A percentile compares a stretch with the other conserved stretches of the same genome.
phyloP scores from a whole-genome alignment of 2,329 filamentous ascomycete genomes.

The Lithohypha guttulata region DNA sequence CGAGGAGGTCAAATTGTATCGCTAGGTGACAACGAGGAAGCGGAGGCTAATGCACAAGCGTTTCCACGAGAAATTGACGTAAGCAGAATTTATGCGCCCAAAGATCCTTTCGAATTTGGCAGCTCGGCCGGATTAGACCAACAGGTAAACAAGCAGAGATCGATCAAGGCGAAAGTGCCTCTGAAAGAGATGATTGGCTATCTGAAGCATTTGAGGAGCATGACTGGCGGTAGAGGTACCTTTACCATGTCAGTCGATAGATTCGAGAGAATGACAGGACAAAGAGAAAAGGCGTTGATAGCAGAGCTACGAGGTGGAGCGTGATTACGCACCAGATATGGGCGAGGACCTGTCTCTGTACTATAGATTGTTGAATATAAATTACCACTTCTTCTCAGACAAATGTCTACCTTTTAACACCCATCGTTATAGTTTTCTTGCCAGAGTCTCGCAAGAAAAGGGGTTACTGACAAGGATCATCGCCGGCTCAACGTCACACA shows the following conservation, averaged over 20 bases:
- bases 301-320: constrained; percentile 31
- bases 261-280: constrained; percentile 56
- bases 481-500: neutral
- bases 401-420: neutral
- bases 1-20: constrained; percentile 65
- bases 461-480: neutral
- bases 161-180: constrained; percentile 77
- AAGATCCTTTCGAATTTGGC: constrained; percentile 60
- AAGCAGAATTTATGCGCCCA: constrained; percentile 70
- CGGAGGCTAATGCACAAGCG: constrained; percentile 23
- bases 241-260: constrained; percentile 65
- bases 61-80: constrained; percentile 49
- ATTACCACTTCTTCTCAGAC: neutral
- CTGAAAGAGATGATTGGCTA: constrained; percentile 97
- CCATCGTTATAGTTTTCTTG: neutral
- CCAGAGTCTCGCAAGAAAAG: neutral
- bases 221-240: constrained; percentile 74
- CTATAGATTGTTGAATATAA: neutral
- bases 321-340: neutral
- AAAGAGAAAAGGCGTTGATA: constrained; percentile 48
- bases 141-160: constrained; percentile 37
- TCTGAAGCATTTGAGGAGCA: constrained; percentile 72
- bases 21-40: constrained; percentile 43
- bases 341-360: neutral
- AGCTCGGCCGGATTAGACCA: constrained; percentile 23